Conservation (phyloP, 129 eudicot species). For the Centella asiatica region DNA sequence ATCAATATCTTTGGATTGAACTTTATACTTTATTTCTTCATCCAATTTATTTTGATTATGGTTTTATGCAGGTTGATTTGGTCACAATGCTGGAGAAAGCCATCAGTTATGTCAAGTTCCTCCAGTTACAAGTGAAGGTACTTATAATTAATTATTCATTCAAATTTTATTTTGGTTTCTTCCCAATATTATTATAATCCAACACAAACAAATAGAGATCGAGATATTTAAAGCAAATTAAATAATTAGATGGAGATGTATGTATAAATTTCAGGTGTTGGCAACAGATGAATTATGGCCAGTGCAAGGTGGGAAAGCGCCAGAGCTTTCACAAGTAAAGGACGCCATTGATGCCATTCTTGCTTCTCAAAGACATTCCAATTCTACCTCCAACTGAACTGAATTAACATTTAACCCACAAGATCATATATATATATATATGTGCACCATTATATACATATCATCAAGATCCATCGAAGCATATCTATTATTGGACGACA, state of each 20-base stretch:
- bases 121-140: slow-evolving; percentile 97
- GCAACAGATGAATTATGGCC: slow-evolving; percentile 99
- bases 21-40: too few relatives aligned
- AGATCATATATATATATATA: too few relatives aligned
- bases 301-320: slow-evolving; percentile 92
- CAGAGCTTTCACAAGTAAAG: slow-evolving; percentile 83
- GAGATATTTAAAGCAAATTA: background rate
- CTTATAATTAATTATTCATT: background rate
- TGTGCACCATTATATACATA: too few relatives aligned
- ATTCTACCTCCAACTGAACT: slow-evolving; percentile 42
- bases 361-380: slow-evolving; percentile 59
- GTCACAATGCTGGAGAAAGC: slow-evolving; percentile 98
- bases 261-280: slow-evolving; percentile 46
- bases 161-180: too few relatives aligned
- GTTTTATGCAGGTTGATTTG: slow-evolving; percentile 72
- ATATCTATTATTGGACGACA: too few relatives aligned
- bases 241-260: background rate
- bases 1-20: too few relatives aligned
- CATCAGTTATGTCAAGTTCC: slow-evolving; percentile 89
- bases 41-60: background rate
- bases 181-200: background rate
- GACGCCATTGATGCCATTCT: slow-evolving; percentile 94
- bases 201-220: background rate
- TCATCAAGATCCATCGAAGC: too few relatives aligned
- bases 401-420: too few relatives aligned